Evolutionary conservation across 1,139 yeast genomes (phyloP).

Genomic region (Suhomyces yuchorum): DNA sequence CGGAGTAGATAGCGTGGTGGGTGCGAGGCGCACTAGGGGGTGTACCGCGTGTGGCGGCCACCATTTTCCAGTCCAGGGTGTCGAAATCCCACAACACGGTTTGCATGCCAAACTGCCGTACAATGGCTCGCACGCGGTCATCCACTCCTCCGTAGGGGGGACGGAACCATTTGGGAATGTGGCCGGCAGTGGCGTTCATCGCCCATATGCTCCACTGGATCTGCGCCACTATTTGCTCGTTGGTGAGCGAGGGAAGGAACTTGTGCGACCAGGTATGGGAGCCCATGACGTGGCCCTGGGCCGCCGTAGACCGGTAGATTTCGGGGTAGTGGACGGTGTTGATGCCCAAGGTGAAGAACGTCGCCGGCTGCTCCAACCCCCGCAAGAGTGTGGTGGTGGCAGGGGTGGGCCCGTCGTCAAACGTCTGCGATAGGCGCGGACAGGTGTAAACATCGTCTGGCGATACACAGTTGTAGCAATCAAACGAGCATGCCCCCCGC

Average conservation of each 20-base stretch:
- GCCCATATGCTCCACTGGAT: slow-evolving; percentile 97
- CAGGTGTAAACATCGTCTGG: slow-evolving; percentile 79
- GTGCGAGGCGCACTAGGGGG: slow-evolving; percentile 29
- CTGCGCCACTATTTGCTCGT: slow-evolving; percentile 85
- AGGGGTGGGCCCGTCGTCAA: slow-evolving; percentile 93
- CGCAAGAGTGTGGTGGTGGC: slow-evolving; percentile 62
- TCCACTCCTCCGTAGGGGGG: slow-evolving; percentile 97
- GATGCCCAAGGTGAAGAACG: slow-evolving; percentile 84
- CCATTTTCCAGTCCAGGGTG: slow-evolving; percentile 86
- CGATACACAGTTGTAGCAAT: slow-evolving; percentile 79
- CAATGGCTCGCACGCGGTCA: slow-evolving; percentile 76
- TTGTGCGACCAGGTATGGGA: slow-evolving; percentile 95
- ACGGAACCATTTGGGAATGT: slow-evolving; percentile 90
- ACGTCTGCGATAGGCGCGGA: slow-evolving; percentile 75
- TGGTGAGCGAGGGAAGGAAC: slow-evolving; percentile 72
- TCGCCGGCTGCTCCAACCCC: slow-evolving; percentile 52
- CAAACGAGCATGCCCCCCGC: slow-evolving; percentile 67
- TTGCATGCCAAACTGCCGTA: slow-evolving; percentile 84
- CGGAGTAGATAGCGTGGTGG: slow-evolving; percentile 53
- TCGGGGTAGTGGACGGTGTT: slow-evolving; percentile 79
- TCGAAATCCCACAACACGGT: slow-evolving; percentile 91
- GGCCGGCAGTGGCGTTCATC: slow-evolving; percentile 90
- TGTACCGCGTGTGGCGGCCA: slow-evolving; percentile 17
- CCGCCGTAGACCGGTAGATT: slow-evolving; percentile 57
- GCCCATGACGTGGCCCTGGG: slow-evolving; percentile 76